These are phyloP conservation scores for Cryphonectria japonica DNA, from an alignment of 2,329 filamentous ascomycete species.

Conservation along the genomic window DNA sequence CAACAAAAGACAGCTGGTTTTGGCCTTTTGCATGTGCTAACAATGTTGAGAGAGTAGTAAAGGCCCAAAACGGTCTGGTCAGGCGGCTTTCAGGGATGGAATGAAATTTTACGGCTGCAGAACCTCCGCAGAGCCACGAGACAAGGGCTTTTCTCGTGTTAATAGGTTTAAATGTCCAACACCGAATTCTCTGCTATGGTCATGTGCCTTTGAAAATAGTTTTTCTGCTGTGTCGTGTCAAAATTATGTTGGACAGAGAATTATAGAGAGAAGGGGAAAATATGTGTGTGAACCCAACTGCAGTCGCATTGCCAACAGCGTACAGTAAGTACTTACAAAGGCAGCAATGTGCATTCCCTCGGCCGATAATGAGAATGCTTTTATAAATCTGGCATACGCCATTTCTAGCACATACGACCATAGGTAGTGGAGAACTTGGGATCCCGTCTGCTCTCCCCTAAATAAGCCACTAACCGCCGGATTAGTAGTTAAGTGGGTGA, in stretches of 20 bases:
- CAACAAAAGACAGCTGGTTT: background rate
- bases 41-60: background rate
- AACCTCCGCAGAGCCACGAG: background rate
- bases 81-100: background rate
- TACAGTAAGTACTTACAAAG: no score
- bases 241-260: no score
- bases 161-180: no score
- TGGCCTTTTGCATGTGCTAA: background rate
- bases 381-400: background rate
- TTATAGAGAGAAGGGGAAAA: no score
- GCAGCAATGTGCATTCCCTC: no score
- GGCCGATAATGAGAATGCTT: no score
- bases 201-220: no score
- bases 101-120: no score
- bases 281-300: no score
- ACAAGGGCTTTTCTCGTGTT: background rate
- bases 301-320: no score
- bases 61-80: background rate
- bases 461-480: slow-evolving; percentile 1
- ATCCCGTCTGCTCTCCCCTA: background rate
- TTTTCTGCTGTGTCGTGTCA: no score
- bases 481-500: slow-evolving; percentile 1
- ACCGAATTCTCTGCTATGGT: no score
- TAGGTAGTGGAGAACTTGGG: background rate
- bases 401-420: background rate